Conservation (phyloP, 2,329 filamentous ascomycete species). For the Cryoendolithus antarcticus region DNA sequence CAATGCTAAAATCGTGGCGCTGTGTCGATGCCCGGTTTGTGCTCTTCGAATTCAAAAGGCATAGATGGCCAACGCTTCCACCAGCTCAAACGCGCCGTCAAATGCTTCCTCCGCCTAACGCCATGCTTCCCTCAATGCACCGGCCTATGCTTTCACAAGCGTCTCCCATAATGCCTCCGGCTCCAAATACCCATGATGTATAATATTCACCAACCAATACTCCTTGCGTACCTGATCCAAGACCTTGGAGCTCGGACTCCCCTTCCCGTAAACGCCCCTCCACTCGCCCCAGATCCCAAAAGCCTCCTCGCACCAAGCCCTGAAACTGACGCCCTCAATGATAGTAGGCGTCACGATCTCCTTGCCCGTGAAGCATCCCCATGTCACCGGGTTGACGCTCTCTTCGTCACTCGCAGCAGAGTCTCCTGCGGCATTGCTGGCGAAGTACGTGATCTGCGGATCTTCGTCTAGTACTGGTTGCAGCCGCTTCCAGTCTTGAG, state of each 20-base stretch:
- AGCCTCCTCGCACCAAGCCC: conserved; percentile 88
- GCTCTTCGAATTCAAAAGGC: too few relatives aligned
- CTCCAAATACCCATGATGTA: conserved; percentile 67
- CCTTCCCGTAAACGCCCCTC: conserved; percentile 73
- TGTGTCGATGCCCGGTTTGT: too few relatives aligned
- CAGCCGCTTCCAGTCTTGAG: conserved; percentile 57
- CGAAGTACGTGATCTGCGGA: conserved; percentile 74
- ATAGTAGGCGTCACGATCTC: conserved; percentile 95
- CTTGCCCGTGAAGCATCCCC: conserved; percentile 90
- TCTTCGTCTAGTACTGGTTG: conserved; percentile 52
- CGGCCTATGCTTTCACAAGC: too few relatives aligned
- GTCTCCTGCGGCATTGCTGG: conserved; percentile 64
- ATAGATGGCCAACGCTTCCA: too few relatives aligned
- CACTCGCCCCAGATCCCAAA: conserved; percentile 94
- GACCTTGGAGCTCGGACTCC: conserved; percentile 57
- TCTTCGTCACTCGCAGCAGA: conserved; percentile 58
- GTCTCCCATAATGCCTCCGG: conserved; percentile 57
- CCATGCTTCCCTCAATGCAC: too few relatives aligned
- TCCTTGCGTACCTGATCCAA: conserved; percentile 56
- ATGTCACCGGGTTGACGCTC: conserved; percentile 83
- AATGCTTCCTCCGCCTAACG: too few relatives aligned
- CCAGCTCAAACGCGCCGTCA: too few relatives aligned
- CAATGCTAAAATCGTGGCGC: too few relatives aligned
- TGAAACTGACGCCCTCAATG: conserved; percentile 88
- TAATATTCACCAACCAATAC: conserved; percentile 82